These are phyloP conservation scores for Mycogone perniciosa DNA, from an alignment of 2,329 filamentous ascomycete species.

Conservation along the genomic window DNA sequence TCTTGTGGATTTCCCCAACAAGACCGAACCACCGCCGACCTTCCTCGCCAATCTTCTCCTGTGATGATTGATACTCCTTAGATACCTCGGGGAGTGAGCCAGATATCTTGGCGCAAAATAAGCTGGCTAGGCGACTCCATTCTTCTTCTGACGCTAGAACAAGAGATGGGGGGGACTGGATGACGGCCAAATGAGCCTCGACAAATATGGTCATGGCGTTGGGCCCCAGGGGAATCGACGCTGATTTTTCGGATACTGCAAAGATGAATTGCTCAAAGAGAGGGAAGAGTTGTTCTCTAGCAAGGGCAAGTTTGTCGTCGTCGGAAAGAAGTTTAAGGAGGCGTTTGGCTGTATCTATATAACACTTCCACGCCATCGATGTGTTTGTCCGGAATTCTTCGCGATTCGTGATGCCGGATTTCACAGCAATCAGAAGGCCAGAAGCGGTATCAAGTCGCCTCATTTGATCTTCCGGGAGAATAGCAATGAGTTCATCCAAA, in stretches of 20 bases:
- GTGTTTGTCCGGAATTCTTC: slow-evolving; percentile 69
- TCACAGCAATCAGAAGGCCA: slow-evolving; percentile 60
- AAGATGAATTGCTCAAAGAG: slow-evolving; percentile 50
- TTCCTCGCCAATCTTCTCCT: slow-evolving; percentile 59
- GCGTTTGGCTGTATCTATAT: slow-evolving; percentile 57
- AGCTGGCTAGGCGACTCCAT: slow-evolving; percentile 57
- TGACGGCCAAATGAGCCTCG: slow-evolving; percentile 41
- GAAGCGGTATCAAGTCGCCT: slow-evolving; percentile 43
- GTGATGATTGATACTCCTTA: slow-evolving; percentile 66
- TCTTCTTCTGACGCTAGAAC: slow-evolving; percentile 47
- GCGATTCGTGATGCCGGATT: slow-evolving; percentile 62
- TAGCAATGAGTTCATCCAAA: slow-evolving; percentile 55
- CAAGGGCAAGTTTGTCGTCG: slow-evolving; percentile 40
- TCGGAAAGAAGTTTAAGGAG: slow-evolving; percentile 42
- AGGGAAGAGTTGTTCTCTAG: slow-evolving; percentile 46
- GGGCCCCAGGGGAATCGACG: slow-evolving; percentile 25
- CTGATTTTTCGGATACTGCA: slow-evolving; percentile 34
- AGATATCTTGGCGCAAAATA: slow-evolving; percentile 61
- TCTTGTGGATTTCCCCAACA: slow-evolving; percentile 39
- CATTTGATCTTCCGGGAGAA: slow-evolving; percentile 45
- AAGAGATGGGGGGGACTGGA: slow-evolving; percentile 34
- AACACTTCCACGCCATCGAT: slow-evolving; percentile 66
- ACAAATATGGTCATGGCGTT: slow-evolving; percentile 36
- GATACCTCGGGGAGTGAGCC: slow-evolving; percentile 77
- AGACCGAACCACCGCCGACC: slow-evolving; percentile 63